Evolutionary conservation across 371 early-diverging fungal species (phyloP).

Genomic region (Basidiobolus meristosporus): DNA sequence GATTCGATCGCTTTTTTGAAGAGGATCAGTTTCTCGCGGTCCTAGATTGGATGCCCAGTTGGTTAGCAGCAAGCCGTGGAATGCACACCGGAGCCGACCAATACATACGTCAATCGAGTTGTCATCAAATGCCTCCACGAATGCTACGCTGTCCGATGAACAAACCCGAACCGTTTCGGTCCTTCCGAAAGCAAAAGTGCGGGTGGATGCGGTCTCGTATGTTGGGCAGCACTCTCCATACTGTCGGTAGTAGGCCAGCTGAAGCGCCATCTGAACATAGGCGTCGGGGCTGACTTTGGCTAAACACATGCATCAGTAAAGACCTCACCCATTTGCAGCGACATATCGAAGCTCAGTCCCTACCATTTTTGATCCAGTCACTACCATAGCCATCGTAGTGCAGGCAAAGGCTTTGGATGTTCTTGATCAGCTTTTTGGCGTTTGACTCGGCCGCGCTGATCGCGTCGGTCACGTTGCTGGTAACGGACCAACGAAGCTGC

Average conservation of each 20-base stretch:
- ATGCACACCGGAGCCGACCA: no score
- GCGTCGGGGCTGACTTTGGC: conserved; percentile 55
- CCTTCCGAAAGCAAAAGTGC: conserved; percentile 58
- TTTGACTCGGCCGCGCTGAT: conserved; percentile 36
- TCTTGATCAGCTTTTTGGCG: conserved; percentile 36
- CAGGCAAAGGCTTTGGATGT: conserved; percentile 47
- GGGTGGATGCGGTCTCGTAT: conserved; percentile 58
- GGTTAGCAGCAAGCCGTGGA: no score
- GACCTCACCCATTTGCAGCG: neutral
- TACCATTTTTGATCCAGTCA: conserved; percentile 59
- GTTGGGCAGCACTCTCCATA: conserved; percentile 36
- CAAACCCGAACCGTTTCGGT: conserved; percentile 67
- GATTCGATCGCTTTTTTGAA: conserved; percentile 45
- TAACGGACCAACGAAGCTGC: conserved; percentile 42
- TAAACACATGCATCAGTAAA: conserved; percentile 5
- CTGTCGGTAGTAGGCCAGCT: conserved; percentile 47
- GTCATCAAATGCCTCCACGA: conserved; percentile 33
- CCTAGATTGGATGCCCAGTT: conserved; percentile 18
- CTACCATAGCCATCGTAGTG: conserved; percentile 56
- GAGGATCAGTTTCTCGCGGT: conserved; percentile 22
- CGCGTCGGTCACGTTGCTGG: conserved; percentile 15
- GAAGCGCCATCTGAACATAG: conserved; percentile 61
- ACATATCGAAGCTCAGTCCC: conserved; percentile 5
- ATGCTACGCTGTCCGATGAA: conserved; percentile 40
- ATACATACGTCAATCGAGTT: conserved; percentile 1